These are phyloP conservation scores for Pistacia vera DNA, from an alignment of 345 rosid species.

Conservation along the genomic window DNA sequence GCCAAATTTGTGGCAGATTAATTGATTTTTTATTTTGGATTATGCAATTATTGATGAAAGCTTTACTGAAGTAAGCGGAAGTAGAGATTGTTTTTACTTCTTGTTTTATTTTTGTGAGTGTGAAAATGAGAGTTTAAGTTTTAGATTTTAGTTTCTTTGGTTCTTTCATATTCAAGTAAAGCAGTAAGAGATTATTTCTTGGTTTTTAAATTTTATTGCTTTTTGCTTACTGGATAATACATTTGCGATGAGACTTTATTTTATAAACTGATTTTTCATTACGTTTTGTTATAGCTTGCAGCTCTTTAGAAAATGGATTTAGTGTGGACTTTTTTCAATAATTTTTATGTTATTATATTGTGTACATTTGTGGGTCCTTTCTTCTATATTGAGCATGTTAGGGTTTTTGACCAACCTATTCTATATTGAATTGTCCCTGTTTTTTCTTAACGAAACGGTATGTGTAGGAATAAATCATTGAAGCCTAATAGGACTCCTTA, in stretches of 20 bases:
- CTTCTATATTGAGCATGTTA: not conserved
- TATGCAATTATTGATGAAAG: not conserved
- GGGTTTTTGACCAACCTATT: not conserved
- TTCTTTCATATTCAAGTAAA: not conserved
- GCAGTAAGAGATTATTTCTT: not conserved
- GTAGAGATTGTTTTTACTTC: not conserved
- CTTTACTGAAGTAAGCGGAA: constrained; percentile 5
- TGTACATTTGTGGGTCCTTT: not conserved
- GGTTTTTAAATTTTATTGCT: not conserved
- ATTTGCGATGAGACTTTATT: not conserved
- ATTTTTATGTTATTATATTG: not conserved
- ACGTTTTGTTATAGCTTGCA: not conserved
- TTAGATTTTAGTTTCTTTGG: not conserved
- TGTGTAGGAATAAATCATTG: not conserved
- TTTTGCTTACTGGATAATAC: not conserved
- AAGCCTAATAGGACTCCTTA: not conserved
- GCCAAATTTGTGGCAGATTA: not conserved
- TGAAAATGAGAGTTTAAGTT: constrained; percentile 3
- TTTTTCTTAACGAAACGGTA: no score
- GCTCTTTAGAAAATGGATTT: not conserved
- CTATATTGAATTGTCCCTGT: not conserved
- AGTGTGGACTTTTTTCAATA: not conserved
- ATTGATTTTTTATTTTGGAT: not conserved
- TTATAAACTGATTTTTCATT: not conserved
- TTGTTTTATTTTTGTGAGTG: not conserved